These are phyloP conservation scores for Solanum appendiculatum DNA, from an alignment of 257 asterid species.

Conservation along the genomic window DNA sequence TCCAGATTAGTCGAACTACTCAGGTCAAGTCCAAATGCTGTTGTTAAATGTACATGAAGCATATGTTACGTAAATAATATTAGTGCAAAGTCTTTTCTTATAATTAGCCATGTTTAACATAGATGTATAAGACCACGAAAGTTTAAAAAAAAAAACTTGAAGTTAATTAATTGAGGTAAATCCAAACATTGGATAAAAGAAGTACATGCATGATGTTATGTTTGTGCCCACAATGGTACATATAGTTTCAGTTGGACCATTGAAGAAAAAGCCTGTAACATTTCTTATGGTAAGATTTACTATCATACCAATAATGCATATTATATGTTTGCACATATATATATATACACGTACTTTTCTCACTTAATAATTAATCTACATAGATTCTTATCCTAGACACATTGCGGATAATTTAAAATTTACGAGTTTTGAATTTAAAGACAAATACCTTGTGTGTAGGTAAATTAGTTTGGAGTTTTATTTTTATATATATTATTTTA, in stretches of 20 bases:
- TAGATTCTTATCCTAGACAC: background rate
- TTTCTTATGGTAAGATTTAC: background rate
- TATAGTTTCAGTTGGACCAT: background rate
- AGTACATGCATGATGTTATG: background rate
- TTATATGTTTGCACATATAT: background rate
- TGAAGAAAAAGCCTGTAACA: background rate
- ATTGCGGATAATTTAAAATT: background rate
- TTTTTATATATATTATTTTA: background rate
- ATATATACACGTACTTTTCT: background rate
- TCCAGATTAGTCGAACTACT: too few relatives aligned
- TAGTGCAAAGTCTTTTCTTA: background rate
- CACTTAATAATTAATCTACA: background rate
- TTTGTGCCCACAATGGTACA: background rate
- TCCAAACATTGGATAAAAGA: background rate
- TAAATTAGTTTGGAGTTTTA: background rate
- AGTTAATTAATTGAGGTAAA: background rate
- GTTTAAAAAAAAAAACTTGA: too few relatives aligned
- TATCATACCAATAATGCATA: background rate
- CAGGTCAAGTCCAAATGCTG: background rate
- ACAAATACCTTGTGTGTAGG: background rate
- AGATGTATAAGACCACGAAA: background rate
- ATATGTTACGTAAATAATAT: too few relatives aligned
- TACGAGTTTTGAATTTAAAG: background rate
- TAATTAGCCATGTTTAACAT: background rate
- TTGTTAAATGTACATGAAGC: background rate